phyloP scores from a whole-genome alignment of 768 basidiomycete genomes.

The Leccinum subgranulosum region DNA sequence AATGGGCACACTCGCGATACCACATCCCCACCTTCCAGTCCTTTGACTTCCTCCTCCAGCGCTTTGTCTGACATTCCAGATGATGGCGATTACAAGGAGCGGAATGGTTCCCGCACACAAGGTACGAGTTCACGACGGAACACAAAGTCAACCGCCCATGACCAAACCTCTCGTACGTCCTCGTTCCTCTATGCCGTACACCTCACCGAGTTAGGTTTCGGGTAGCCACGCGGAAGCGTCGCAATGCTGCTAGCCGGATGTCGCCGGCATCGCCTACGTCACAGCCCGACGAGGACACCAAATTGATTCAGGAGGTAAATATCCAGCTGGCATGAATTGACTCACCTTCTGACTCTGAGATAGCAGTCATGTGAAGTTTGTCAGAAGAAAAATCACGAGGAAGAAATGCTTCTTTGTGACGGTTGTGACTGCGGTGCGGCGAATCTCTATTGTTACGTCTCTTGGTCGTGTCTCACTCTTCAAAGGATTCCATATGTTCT shows the following conservation, averaged over 20 bases:
- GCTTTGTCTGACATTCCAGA: constrained; percentile 79
- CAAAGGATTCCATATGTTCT: constrained; percentile 94
- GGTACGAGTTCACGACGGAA: constrained; percentile 49
- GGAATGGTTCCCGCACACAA: constrained; percentile 40
- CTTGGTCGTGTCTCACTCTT: constrained; percentile 15
- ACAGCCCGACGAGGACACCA: constrained; percentile 35
- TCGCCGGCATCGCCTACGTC: constrained; percentile 22
- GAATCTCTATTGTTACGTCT: constrained; percentile 11
- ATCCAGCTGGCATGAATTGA: constrained; percentile 13
- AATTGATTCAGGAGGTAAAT: constrained; percentile 53
- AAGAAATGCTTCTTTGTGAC: constrained; percentile 90
- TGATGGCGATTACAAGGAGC: constrained; percentile 62
- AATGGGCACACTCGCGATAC: constrained; percentile 40
- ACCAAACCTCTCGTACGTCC: constrained; percentile 42
- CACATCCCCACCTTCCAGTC: constrained; percentile 66
- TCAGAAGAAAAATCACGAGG: constrained; percentile 80
- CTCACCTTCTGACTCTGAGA: constrained; percentile 22
- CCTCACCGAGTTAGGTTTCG: constrained; percentile 17
- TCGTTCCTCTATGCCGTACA: constrained; percentile 1
- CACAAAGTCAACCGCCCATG: constrained; percentile 49
- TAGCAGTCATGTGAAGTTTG: constrained; percentile 94
- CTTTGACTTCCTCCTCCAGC: constrained; percentile 74
- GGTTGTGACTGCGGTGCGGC: constrained; percentile 74
- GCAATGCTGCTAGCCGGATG: constrained; percentile 19
- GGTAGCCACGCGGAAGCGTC: constrained; percentile 33